These are phyloP conservation scores for Chrysoporthe deuterocubensis DNA, from an alignment of 2,329 filamentous ascomycete species.

Conservation along the genomic window DNA sequence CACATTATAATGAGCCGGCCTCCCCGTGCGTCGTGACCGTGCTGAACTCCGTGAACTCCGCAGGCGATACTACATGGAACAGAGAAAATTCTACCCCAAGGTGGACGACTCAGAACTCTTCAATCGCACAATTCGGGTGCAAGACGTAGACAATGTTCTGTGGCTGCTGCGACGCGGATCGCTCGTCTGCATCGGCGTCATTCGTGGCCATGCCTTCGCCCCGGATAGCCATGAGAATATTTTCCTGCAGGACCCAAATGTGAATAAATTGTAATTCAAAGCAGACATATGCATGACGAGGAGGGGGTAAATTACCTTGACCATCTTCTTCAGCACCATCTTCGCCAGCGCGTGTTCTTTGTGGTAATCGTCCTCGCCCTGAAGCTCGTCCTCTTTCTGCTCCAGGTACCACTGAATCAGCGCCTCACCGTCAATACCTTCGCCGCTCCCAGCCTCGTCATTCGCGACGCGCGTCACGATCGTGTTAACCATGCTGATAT, in stretches of 20 bases:
- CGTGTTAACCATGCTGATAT: constrained; percentile 85
- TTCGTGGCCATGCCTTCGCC: constrained; percentile 61
- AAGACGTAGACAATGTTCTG: constrained; percentile 77
- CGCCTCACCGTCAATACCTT: constrained; percentile 83
- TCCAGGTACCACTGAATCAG: constrained; percentile 91
- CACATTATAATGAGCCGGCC: constrained; percentile 18
- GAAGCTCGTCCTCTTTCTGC: constrained; percentile 81
- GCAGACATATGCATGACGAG: background rate
- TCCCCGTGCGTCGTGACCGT: constrained; percentile 9
- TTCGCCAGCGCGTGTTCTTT: constrained; percentile 71
- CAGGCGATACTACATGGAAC: background rate
- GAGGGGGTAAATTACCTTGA: constrained; percentile 70
- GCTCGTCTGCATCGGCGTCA: constrained; percentile 47
- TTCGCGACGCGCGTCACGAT: constrained; percentile 83
- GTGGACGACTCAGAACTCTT: constrained; percentile 53
- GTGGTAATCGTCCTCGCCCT: constrained; percentile 80
- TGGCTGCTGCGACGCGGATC: constrained; percentile 45
- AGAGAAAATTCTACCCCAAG: background rate
- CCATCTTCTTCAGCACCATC: constrained; percentile 94
- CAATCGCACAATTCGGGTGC: constrained; percentile 91
- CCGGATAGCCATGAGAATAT: constrained; percentile 82
- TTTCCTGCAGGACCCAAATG: constrained; percentile 61
- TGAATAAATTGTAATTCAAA: constrained; percentile 34
- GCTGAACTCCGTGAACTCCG: background rate
- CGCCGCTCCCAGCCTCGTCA: constrained; percentile 74